Percentiles rank a stretch among this genome's conserved stretches.
phyloP scores from a whole-genome alignment of 345 rosid species.

The Citrus sinensis region DNA sequence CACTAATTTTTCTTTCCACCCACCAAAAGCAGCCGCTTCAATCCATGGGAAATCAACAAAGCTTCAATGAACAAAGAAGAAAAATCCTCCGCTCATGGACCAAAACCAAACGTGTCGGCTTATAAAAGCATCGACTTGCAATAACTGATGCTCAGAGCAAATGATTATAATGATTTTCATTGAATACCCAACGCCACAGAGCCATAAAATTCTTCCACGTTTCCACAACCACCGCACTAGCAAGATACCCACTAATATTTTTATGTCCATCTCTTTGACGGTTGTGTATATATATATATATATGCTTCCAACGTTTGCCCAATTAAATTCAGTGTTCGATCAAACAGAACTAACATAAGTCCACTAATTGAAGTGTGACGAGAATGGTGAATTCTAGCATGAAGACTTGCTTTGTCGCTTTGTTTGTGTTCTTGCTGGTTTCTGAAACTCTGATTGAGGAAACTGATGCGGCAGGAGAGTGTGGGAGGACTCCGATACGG shows the following conservation, averaged over 20 bases:
- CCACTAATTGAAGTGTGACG: neutral
- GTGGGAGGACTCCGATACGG: constrained; percentile 64
- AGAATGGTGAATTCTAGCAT: constrained; percentile 23
- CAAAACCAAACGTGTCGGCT: neutral
- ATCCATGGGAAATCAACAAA: neutral
- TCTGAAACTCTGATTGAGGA: constrained; percentile 11
- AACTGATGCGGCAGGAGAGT: constrained; percentile 53
- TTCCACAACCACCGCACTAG: constrained; percentile 43
- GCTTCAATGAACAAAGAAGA: neutral
- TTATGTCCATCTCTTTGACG: no score
- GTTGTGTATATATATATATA: neutral
- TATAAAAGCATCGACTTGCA: neutral
- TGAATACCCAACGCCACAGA: neutral
- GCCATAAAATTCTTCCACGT: constrained; percentile 22
- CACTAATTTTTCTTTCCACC: constrained; percentile 8
- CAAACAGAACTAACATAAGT: neutral
- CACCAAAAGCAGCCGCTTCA: neutral
- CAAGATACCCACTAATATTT: neutral
- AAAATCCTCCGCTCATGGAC: neutral
- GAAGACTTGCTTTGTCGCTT: constrained; percentile 15
- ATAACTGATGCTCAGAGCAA: neutral
- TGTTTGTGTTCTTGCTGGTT: constrained; percentile 30
- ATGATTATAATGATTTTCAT: constrained; percentile 19
- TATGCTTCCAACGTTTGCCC: no score
- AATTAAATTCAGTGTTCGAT: neutral